A percentile compares a stretch with the other conserved stretches of the same genome.
Conservation (phyloP, 2,329 filamentous ascomycete genomes). For the Epicoccum sorghinum region DNA sequence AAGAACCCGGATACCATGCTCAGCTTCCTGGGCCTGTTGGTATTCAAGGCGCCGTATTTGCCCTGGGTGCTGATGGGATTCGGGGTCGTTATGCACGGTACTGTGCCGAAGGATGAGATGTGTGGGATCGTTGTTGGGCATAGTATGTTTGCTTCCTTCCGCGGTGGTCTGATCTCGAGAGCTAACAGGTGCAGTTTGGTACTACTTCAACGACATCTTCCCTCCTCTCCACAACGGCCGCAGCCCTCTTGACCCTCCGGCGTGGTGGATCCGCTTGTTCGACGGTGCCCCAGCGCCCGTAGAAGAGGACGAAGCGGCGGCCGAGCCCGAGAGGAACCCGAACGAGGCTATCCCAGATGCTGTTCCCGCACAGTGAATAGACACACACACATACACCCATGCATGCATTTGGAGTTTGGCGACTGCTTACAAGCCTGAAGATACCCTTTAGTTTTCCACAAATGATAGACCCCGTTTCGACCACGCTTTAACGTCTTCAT, state of each 20-base stretch:
- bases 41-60: constrained; percentile 92
- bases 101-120: constrained; percentile 92
- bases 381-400: constrained; percentile 12
- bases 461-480: constrained; percentile 9
- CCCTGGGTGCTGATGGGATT: constrained; percentile 96
- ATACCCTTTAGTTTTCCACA: constrained; percentile 32
- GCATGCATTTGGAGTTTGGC: constrained; percentile 28
- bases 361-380: constrained; percentile 21
- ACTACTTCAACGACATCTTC: constrained; percentile 97
- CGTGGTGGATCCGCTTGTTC: constrained; percentile 88
- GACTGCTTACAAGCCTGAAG: constrained; percentile 27
- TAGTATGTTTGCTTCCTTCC: constrained; percentile 48
- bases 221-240: constrained; percentile 86
- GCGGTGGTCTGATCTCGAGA: not conserved
- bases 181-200: constrained; percentile 69
- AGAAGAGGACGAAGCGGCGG: constrained; percentile 20
- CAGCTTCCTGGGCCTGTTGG: constrained; percentile 82
- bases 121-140: constrained; percentile 95
- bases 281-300: constrained; percentile 53
- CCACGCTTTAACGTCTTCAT: not conserved
- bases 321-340: constrained; percentile 12
- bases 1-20: constrained; percentile 91
- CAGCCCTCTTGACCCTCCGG: constrained; percentile 84
- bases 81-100: constrained; percentile 87
- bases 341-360: constrained; percentile 20